These are phyloP conservation scores for Globisporangium acanthophoron DNA, from an alignment of 352 stramenopile genomes.

Conservation along the genomic window DNA sequence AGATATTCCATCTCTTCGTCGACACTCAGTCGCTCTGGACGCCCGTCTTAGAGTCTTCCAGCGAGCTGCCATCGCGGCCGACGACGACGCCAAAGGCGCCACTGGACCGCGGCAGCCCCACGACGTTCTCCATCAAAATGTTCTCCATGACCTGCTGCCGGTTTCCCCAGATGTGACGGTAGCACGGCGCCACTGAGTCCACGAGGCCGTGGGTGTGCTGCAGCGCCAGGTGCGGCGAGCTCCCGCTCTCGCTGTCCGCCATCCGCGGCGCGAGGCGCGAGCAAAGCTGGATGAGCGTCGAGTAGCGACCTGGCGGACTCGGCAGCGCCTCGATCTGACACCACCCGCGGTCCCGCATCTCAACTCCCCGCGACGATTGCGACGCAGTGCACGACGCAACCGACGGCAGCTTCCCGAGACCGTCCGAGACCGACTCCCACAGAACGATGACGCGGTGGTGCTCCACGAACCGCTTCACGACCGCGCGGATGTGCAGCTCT, in stretches of 20 bases:
- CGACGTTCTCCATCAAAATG: conserved; percentile 37
- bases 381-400: conserved; percentile 14
- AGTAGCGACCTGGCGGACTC: conserved; percentile 13
- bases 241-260: conserved; percentile 20
- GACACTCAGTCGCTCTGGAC: not conserved
- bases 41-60: not conserved
- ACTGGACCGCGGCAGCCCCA: conserved; percentile 12
- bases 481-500: conserved; percentile 28
- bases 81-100: not conserved
- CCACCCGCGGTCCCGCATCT: conserved; percentile 49
- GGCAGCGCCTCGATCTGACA: conserved; percentile 34
- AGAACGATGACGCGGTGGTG: conserved; percentile 36
- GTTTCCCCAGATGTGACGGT: conserved; percentile 37
- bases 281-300: conserved; percentile 51
- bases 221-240: conserved; percentile 24
- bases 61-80: not conserved
- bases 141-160: conserved; percentile 46
- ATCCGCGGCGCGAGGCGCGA: conserved; percentile 35
- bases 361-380: conserved; percentile 18
- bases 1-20: too few relatives aligned
- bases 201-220: conserved; percentile 42
- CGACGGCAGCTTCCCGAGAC: conserved; percentile 8
- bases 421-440: conserved; percentile 46
- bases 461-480: conserved; percentile 37
- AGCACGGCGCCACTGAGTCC: conserved; percentile 36